Base-by-base conservation (phyloP, 2,329 filamentous ascomycete species). In the Leptoxyphium fumago region DNA sequence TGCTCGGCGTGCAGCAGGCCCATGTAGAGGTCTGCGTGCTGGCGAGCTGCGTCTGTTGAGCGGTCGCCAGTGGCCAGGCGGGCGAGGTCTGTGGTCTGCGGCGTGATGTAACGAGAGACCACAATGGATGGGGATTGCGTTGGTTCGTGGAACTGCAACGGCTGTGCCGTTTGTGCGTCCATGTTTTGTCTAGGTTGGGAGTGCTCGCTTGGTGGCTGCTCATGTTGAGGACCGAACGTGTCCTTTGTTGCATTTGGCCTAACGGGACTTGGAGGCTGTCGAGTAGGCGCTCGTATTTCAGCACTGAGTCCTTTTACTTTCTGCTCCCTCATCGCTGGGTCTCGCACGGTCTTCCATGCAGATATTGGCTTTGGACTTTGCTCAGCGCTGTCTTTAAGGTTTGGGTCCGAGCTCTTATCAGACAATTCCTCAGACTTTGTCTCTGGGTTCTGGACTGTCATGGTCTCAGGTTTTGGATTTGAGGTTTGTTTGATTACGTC, bases 91-190 rank as follows among this genome's bases (percentile, higher is more conserved):
- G 49, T 43, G 17, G 40, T 45, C 8, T 51, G 42, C 1, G 57
- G 56, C 5, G 60, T 62, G 41, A 60, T 53, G 45, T 61, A 59
- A 4, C 58, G 52, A 13, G 58, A 59, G 8, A 62, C 53, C 1
- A 60, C 50, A n/a, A 62, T 60, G 9, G 52, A 47, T 9, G 59
- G 58, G 5, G 55, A 53, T 11, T 49, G 40, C 7, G 28, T 15
- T 34, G 38, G 42, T 14, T 36, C 13, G 18, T 21, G 26, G 38
- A 28, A n/a, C n/a, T n/a, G 21, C 43, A 39, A 7, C 29, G 6
- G 29, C 45, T 43, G 17, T 43, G 42, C 28, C 32, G 42, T 14
- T 38, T 28, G 8, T 45, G 36, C 17, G 49, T 39, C 15, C 40
- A 41, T 9, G 13, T 5, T 15, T 36, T 9, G 9, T 32, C 4